Evolutionary conservation across 1,284 basidiomycete genomes (phyloP), one percentile per base, ranked within the genome.

Genomic region (Fomitiporia mediterranea): DNA sequence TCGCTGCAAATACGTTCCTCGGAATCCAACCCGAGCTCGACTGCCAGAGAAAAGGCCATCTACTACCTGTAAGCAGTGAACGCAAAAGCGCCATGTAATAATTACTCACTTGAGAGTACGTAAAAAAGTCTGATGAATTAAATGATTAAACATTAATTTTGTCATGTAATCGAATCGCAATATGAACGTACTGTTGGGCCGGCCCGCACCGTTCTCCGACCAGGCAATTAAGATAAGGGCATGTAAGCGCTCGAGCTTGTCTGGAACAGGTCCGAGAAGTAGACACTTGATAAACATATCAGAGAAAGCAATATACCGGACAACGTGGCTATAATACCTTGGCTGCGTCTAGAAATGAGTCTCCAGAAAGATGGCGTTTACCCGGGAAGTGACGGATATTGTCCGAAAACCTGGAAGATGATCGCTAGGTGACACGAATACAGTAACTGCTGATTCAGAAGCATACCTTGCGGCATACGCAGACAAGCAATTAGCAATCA

Each of bases 391-490:
- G 55, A 15, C 17, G 50, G 38, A 52, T 44, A 7, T 38, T 17
- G 19, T 57, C 55, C 23, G 49, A 52, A 51, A 57, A 57, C 44
- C 55, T 57, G 25, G 23, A 13, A 6, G 43, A 17, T 25, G 23
- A 39, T 23, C 3, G 25, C 19, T 25, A 19, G n/a, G n/a, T n/a
- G n/a, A 7, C 15, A 49, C 35, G 38, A 51, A 32, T 25, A 23
- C 30, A 2, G 35, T 27, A 21, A 40, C 8, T 30, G 19, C 8
- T 15, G 13, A n/a, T 27, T 13, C n/a, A 5, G 32, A 51, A 51
- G 21, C 42, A 23, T 15, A 57, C 55, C 55, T 57, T 13, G 43
- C 51, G 25, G 55, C 39, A 48, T 52, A 57, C 15, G 55, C 55
- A 9, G 55, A 27, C 2, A 57, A 17, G 40, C 39, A 51, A 30